Conservation (phyloP, 306 rosid species). For the Prunus kanzakura region DNA sequence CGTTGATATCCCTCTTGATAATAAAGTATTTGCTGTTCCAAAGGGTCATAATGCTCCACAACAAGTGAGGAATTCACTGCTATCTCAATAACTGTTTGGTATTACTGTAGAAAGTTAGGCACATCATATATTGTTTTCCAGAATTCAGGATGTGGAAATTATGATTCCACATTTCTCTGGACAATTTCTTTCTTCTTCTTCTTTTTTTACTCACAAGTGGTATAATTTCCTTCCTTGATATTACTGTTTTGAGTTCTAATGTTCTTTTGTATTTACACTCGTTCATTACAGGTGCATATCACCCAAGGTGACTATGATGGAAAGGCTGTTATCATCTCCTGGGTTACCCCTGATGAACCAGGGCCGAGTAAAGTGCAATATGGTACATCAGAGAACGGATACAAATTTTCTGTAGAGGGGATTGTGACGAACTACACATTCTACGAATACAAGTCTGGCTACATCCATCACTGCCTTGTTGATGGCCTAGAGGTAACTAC, state of each 20-base stretch:
- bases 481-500: conserved; percentile 69
- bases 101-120: background rate
- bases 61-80: conserved; percentile 51
- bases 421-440: conserved; percentile 63
- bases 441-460: conserved; percentile 79
- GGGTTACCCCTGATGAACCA: conserved; percentile 77
- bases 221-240: background rate
- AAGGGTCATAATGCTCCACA: conserved; percentile 85
- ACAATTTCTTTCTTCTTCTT: background rate
- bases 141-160: background rate
- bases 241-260: conserved; percentile 1
- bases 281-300: conserved; percentile 69
- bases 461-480: conserved; percentile 80
- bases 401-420: conserved; percentile 54
- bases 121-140: background rate
- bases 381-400: conserved; percentile 47
- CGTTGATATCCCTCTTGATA: conserved; percentile 63
- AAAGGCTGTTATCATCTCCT: conserved; percentile 80
- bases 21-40: conserved; percentile 67
- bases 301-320: conserved; percentile 98
- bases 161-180: background rate
- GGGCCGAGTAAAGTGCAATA: conserved; percentile 59
- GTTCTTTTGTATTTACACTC: conserved; percentile 9
- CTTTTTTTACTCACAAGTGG: background rate
- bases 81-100: background rate